These are phyloP conservation scores for Neurospora terricola DNA, from an alignment of 495 filamentous ascomycete species.

Conservation along the genomic window DNA sequence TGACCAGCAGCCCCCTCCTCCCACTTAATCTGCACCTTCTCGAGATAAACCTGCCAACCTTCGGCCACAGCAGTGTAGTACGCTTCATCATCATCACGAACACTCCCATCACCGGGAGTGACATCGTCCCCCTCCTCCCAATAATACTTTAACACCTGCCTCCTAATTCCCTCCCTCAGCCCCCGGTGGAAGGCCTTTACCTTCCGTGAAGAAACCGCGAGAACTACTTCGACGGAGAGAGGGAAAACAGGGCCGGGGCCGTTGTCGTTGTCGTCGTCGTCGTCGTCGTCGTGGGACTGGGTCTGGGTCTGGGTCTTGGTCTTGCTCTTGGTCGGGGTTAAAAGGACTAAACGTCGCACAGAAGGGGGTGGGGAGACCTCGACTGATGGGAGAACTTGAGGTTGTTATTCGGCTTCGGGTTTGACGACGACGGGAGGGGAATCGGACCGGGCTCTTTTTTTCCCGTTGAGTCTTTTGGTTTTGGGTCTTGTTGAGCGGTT, in stretches of 20 bases:
- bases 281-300: too few relatives aligned
- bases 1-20: not conserved
- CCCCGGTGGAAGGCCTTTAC: not conserved
- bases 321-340: not conserved
- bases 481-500: not conserved
- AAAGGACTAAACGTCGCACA: not conserved
- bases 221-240: not conserved
- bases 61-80: not conserved
- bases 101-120: not conserved
- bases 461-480: too few relatives aligned
- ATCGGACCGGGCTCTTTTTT: not conserved
- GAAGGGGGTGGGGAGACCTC: not conserved
- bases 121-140: not conserved
- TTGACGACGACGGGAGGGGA: not conserved
- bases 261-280: too few relatives aligned
- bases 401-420: not conserved
- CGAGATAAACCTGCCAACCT: not conserved
- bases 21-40: not conserved
- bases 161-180: not conserved
- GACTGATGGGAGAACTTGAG: not conserved
- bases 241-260: too few relatives aligned
- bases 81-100: not conserved
- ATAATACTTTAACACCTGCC: not conserved
- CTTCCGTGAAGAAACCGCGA: not conserved
- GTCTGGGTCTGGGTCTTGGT: not conserved